Evolutionary conservation across 2,329 filamentous ascomycete genomes (phyloP), one percentile per base, ranked within the genome.

Genomic region (Akanthomyces muscarius): DNA sequence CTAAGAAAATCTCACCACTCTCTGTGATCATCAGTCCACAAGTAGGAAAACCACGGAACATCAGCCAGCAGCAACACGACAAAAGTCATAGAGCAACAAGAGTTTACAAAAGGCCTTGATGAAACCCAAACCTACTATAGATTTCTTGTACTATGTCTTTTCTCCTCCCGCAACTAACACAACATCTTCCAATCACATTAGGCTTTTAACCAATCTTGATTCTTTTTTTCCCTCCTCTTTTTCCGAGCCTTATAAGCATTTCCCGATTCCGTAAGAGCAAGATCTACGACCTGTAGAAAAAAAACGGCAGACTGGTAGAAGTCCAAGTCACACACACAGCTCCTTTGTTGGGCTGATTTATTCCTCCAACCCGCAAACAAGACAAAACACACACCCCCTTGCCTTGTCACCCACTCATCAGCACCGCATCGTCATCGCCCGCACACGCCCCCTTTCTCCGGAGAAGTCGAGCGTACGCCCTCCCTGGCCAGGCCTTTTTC

Each of bases 21-120:
- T 47, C 18, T 21, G 25, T 38, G 59, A 62, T 36, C 51, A 62
- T 62, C 59, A 62, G 59, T 62, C 59, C 59, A 62, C 59, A 48
- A 62, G 59, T 23, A 62, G 42, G 42, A 41, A 55, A 62, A 41
- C 16, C n/a, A 36, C 59, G 59, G 50, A 55, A 50, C 28, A 30
- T 5, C 28, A 30, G 18, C 13, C 13, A 25, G 33, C 13, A 25
- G 33, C 36, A 30, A 51, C 23, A 23, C 14, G 10, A 10, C 33
- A 10, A 38, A 38, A 16, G 13, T 18, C 3, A 14, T 25, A 53
- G 23, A 44, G 18, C 11, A 23, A 25, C 25, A 10, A 33, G 21
- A 36, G 33, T 8, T 48, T 11, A 23, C 21, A 21, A 36, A 51
- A 23, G 21, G 28, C 6, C 5, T n/a, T 41, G 41, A 4, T 8